A percentile compares a stretch with the other conserved stretches of the same genome.
phyloP scores from a whole-genome alignment of 495 filamentous ascomycete genomes.

The Pseudevernia furfuracea region DNA sequence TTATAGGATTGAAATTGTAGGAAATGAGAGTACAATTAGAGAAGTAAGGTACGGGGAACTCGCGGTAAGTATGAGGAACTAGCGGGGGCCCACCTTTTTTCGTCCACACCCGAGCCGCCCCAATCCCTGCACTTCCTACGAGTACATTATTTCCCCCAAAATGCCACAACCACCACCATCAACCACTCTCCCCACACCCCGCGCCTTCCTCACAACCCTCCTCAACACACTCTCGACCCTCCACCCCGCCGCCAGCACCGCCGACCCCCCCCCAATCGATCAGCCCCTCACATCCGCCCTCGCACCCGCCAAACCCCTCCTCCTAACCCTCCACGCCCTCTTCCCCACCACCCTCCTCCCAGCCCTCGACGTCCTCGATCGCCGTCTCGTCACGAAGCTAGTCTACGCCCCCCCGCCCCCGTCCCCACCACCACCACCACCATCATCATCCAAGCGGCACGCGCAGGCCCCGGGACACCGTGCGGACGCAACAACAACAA shows the following conservation, averaged over 20 bases:
- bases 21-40: too few species aligned
- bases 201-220: slow-evolving; percentile 4
- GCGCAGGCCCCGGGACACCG: too few species aligned
- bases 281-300: slow-evolving; percentile 24
- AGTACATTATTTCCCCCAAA: too few species aligned
- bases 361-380: slow-evolving; percentile 75
- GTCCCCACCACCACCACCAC: too few species aligned
- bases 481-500: too few species aligned
- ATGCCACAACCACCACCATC: not conserved
- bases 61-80: too few species aligned
- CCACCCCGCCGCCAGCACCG: not conserved
- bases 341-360: slow-evolving; percentile 55
- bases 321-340: slow-evolving; percentile 49
- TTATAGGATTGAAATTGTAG: too few species aligned
- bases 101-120: too few species aligned
- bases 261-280: not conserved
- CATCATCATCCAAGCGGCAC: too few species aligned
- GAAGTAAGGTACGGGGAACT: too few species aligned
- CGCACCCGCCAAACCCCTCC: slow-evolving; percentile 38
- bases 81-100: too few species aligned
- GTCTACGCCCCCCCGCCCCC: not conserved
- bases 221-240: slow-evolving; percentile 1
- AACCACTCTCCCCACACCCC: not conserved
- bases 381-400: slow-evolving; percentile 52
- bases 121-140: too few species aligned